Base-by-base conservation (phyloP, 2,329 filamentous ascomycete genomes). In the Gnomoniopsis smithogilvyi region DNA sequence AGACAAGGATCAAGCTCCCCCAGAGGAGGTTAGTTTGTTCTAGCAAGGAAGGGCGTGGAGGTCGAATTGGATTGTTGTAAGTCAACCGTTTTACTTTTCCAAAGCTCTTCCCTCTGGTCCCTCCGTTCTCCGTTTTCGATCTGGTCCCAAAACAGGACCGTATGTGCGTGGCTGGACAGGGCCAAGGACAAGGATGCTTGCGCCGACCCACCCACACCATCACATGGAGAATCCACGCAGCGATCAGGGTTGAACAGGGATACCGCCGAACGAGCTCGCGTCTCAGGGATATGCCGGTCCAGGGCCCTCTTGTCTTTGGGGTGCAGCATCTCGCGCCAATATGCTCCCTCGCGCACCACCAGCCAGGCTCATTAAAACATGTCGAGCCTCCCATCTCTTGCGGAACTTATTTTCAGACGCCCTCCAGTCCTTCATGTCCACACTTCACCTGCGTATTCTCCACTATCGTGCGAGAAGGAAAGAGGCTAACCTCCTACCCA, bases 311-410 rank as follows among this genome's bases (percentile, higher is more conserved):
- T 34, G 41, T 34, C 26, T 8, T 30, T 30, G 26, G 26, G 26
- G 49, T 54, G 14, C n/a, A 21, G 36, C 34, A 51, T 33, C 43
- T 50, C 22, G 26, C 34, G 24, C 24, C 38, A 52, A 21, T 24
- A 11, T 43, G 15, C 41, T 30, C 26, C 26, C 43, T 50, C 49
- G 43, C 51, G 48, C 54, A 46, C 26, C 33, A 50, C 59, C 56
- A 52, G 60, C 60, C 60, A 30, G 56, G 57, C 60, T 62, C 51
- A 56, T 61, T 63, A 56, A 61, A 59, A 53, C 55, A 53, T 48
- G 14, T 60, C 41, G 48, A 45, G 45, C 53, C 54, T 61, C 58
- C 60, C 49, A 54, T 56, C 38, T 58, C 50, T 47, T 14, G 12
- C 36, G 57, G 53, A 57, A 41, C 26, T 19, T 51, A 54, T 55